Evolutionary conservation across 805 yeast species (phyloP), one percentile per base, ranked within the genome.

Genomic region (Lipomyces yamadae): DNA sequence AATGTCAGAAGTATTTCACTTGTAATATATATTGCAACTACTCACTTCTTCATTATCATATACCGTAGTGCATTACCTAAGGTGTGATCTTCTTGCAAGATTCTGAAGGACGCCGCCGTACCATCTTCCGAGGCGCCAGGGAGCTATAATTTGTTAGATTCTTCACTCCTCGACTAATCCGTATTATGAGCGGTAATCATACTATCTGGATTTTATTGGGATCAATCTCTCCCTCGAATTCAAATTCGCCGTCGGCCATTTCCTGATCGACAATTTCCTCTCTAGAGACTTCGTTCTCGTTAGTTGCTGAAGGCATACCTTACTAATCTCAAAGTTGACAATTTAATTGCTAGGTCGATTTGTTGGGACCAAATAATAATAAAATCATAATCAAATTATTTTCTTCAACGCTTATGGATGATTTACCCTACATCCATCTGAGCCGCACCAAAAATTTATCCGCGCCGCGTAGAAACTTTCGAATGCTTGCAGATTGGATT

Each of bases 71-170:
- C 90, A 75, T 95, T 95, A 32, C 99, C 99, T 60, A 95, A 80
- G 0, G 99, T 95, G 77, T 95, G 99, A 79, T 95, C 99, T 78
- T 95, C 99, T 72, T 92, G 95, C 39, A 86, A 77, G 68, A 95
- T 89, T 79, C 94, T 97, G 81, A 95, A 95, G 4, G 97, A 91
- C 0, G 97, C 97, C 34, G 97, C 92, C 55, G 94, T 85, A 56
- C 97, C 98, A 76, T 95, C 98, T 70, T 91, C 95, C 2, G 96
- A 84, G 10, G 94, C 85, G 4, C 98, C 98, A 33, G 97, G 94
- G 53, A 92, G 85, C 75, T 74, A 60, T 67, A 63, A 15, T 15
- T 67, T 62, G 53, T 33, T 37, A 15, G 37, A n/a, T 0, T 29
- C 34, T 37, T 32, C 18, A 24, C 18, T 7, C 39, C 18, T 10